Evolutionary conservation across 352 stramenopile species (phyloP), one percentile per base, ranked within the genome.

Genomic region (Phytophthora cactorum): DNA sequence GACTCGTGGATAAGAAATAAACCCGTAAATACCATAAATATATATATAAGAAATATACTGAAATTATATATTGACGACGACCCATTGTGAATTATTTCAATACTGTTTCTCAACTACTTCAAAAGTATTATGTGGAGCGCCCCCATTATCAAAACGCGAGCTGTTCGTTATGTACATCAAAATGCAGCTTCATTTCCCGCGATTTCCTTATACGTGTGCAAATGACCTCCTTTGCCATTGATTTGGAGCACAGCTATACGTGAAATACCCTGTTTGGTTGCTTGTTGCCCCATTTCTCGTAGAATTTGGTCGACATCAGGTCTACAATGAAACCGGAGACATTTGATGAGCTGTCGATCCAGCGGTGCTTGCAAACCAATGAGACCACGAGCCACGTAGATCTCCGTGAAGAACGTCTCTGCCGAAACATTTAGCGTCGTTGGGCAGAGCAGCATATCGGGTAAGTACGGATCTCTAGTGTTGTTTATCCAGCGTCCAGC

Each of bases 161-260:
- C 29, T 25, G 39, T 12, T 79, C 75, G 12, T 50, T 59, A 17
- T 82, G 75, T 0, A 83, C 68, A 45, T 85, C 74, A 53, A 85
- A 82, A 31, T 53, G 46, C 32, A 85, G 12, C 0, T 74, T 64
- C 60, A 79, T 53, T n/a, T 72, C 59, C 5, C 29, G 52, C 0
- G 70, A 59, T 12, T 79, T 34, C 29, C 5, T 22, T 9, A 77
- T 53, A 14, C 71, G 60, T 14, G 59, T 43, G 14, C 2, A 12
- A 2, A 84, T 64, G 5, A 68, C 65, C 1, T 74, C 70, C 0
- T 43, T 65, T 27, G 73, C 43, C 72, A 84, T 78, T 4, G 67
- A 50, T 4, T 53, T 1, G 0, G 78, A 66, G 38, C n/a, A 84
- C 69, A 8, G 50, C 78, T 9, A 82, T 66, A 12, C 75, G 66